Evolutionary conservation across 2,329 filamentous ascomycete genomes (phyloP).

Genomic region (Dactylellina drechsleri): DNA sequence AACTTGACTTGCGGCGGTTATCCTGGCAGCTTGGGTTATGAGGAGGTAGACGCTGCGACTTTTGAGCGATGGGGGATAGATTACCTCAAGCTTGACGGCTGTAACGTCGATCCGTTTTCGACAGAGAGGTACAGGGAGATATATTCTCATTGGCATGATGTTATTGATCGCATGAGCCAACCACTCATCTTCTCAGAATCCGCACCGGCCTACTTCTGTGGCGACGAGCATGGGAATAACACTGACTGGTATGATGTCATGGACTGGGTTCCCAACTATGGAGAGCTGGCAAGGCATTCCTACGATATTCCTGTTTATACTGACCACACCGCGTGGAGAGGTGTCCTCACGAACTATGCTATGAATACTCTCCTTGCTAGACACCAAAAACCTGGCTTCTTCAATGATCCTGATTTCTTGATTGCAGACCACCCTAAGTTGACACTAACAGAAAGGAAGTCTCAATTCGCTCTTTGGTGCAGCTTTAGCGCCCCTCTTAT

Average conservation of each 20-base stretch:
- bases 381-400: constrained; percentile 62
- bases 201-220: constrained; percentile 64
- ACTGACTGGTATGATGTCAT: constrained; percentile 65
- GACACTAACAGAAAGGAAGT: constrained; percentile 61
- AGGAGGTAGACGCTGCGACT: constrained; percentile 63
- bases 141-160: constrained; percentile 64
- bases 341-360: constrained; percentile 65
- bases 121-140: constrained; percentile 47
- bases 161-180: constrained; percentile 61
- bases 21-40: constrained; percentile 63
- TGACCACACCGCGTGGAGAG: constrained; percentile 64
- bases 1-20: constrained; percentile 64
- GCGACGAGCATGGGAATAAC: constrained; percentile 59
- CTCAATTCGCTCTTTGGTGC: constrained; percentile 62
- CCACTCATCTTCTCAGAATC: constrained; percentile 65
- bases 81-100: constrained; percentile 63
- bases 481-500: constrained; percentile 61
- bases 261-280: constrained; percentile 63
- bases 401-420: constrained; percentile 63
- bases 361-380: constrained; percentile 63
- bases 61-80: constrained; percentile 62
- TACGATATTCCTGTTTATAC: constrained; percentile 63
- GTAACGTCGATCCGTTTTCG: constrained; percentile 60
- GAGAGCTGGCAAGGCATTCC: constrained; percentile 65
- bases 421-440: constrained; percentile 61